Base-by-base conservation (phyloP, 495 filamentous ascomycete genomes). In the Penicillium coprophilum region DNA sequence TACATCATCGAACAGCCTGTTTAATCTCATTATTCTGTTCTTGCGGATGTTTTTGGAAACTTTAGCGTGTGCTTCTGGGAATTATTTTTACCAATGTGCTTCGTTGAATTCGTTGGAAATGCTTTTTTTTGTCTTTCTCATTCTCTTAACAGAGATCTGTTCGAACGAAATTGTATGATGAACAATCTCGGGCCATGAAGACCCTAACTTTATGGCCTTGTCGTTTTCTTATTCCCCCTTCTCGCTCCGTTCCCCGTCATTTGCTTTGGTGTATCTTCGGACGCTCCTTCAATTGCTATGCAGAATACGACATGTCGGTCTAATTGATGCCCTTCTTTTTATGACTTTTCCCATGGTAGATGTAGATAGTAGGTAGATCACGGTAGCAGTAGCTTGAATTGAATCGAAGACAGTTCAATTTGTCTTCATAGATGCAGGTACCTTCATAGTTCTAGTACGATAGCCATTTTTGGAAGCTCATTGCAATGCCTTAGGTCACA, bases 111-210 rank as follows among this genome's bases (percentile, higher is more conserved):
- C 34, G 43, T 60, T 57, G 24, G 19, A 28, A 39, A 50, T 57
- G 8, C 17, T 36, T 50, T 47, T 24, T 12, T 47, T 31, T 43
- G 32, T 34, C 15, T 46, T 40, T 39, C 23, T 45, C 41, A 9
- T 20, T 20, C 17, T 20, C 23, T 32, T 7, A 3, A 38, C 46
- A 20, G 58, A 50, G 61, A 60, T 64, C 41, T 32, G 61, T 50
- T 62, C 56, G 12, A 50, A 30, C 30, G 44, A 67, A 62, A 67
- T 67, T 64, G 56, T 47, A 50, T 34, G 53, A 60, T 36, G 58
- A 57, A 55, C 50, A 54, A 60, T 62, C 58, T 64, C 48, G 49
- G 50, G 31, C 49, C 32, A 58, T 57, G 55, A 56, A 54, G 46
- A 44, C 34, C 41, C 32, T 10, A 39, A 45, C 36, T 19, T 47